A percentile compares a stretch with the other conserved stretches of the same genome.
Conservation (phyloP, 768 basidiomycete genomes). For the Suillus tomentosus region DNA sequence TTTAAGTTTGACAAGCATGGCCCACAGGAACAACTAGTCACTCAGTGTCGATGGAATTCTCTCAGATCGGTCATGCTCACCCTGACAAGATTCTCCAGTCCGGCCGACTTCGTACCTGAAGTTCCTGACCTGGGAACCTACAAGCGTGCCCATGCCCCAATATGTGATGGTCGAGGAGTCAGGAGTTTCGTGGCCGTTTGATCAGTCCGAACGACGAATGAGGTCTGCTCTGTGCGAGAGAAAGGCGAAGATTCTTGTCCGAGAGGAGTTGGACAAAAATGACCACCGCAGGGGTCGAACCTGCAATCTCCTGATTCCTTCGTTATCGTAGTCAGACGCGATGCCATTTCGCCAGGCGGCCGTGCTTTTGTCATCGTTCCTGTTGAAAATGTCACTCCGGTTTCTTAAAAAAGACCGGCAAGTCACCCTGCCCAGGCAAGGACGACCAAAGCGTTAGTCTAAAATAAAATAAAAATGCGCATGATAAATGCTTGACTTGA, state of each 20-base stretch:
- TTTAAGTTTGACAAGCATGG: too few relatives aligned
- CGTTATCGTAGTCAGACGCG: slow-evolving; percentile 82
- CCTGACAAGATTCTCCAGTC: neutral
- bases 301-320: slow-evolving; percentile 86
- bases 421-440: neutral
- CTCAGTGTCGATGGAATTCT: neutral
- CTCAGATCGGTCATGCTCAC: neutral
- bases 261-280: slow-evolving; percentile 25
- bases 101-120: neutral
- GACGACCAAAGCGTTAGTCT: neutral
- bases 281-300: slow-evolving; percentile 91
- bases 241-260: neutral
- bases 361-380: slow-evolving; percentile 21
- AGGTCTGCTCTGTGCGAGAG: neutral
- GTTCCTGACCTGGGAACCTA: neutral
- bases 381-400: neutral
- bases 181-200: neutral
- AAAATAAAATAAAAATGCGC: neutral
- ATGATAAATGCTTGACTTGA: neutral
- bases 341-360: slow-evolving; percentile 94
- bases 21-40: neutral
- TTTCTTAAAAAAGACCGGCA: neutral
- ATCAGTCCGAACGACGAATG: neutral
- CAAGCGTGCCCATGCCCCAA: neutral
- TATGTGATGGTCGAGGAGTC: neutral